Conservation (phyloP, 257 asterid genomes). For the Oldenlandia corymbosa region DNA sequence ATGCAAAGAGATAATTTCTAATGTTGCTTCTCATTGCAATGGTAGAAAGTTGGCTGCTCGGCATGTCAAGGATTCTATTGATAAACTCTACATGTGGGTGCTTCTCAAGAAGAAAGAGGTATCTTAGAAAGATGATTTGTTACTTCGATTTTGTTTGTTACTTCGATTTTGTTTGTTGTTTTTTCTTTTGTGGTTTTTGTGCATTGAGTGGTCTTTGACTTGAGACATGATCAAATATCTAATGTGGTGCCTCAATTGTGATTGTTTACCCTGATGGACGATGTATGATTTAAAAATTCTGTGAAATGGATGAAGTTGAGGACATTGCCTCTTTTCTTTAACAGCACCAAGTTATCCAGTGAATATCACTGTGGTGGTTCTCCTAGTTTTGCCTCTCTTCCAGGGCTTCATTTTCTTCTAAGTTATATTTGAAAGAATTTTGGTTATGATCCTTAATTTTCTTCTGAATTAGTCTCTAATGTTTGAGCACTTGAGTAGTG, state of each 20-base stretch:
- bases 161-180: background rate
- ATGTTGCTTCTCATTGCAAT: slow-evolving; percentile 69
- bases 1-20: slow-evolving; percentile 38
- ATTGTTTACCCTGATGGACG: too few species aligned
- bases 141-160: too few species aligned
- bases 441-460: too few species aligned
- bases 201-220: background rate
- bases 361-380: background rate
- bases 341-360: too few species aligned
- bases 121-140: too few species aligned
- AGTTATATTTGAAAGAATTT: background rate
- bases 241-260: too few species aligned
- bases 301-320: too few species aligned
- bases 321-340: too few species aligned
- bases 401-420: background rate
- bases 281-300: too few species aligned
- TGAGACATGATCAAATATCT: background rate
- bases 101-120: slow-evolving; percentile 70
- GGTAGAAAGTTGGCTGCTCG: slow-evolving; percentile 66
- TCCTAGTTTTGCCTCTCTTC: background rate
- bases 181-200: background rate
- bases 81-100: slow-evolving; percentile 71
- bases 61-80: slow-evolving; percentile 61
- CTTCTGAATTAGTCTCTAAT: too few species aligned
- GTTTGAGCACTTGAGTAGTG: too few species aligned